Base-by-base conservation (phyloP, 2,329 filamentous ascomycete genomes). In the Talaromyces funiculosus region DNA sequence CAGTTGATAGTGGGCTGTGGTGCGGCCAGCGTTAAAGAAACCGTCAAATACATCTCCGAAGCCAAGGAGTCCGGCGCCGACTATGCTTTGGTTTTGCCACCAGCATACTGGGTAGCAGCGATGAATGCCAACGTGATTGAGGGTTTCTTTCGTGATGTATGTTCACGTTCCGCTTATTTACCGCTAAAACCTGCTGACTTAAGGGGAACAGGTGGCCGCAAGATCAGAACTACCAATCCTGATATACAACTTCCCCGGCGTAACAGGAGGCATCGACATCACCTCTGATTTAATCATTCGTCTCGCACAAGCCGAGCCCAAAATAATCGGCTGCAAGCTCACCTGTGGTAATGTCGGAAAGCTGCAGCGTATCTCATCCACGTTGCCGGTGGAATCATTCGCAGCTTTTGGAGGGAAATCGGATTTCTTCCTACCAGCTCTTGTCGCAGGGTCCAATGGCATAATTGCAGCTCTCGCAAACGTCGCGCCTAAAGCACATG, bases 381-480 rank as follows among this genome's bases (percentile, higher is more conserved):
- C 49, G 4, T 75, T 75, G 24, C 26, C 14, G 26, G n/a, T n/a
- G 8, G 35, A 42, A n/a, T 74, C 76, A 20, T 92, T 91, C 79
- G 90, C 92, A 85, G 88, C 89, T 18, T 90, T 92, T 69, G 89
- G 89, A 47, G 90, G 89, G 67, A 88, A 92, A 75, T 89, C 88
- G 69, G 89, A 92, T 75, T 92, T 92, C 73, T 90, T 89, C 1
- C 79, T 88, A 33, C 89, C 92, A 75, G 92, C 88, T 1, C 82
- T 90, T 5, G 83, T 86, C 60, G 87, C 84, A 60, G 89, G 89
- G 42, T 89, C 89, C 47, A 87, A 84, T 59, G 89, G 90, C 47
- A 90, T 92, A 74, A 92, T 92, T 68, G 89, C 89, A 16, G 90
- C 89, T 29, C 88, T 89, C 47, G 89, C 89, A 64, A 93, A 92